Percentiles rank a stretch among this genome's conserved stretches.
Evolutionary conservation across 805 yeast genomes (phyloP).

Genomic region (Cyberlindnera amylophila): DNA sequence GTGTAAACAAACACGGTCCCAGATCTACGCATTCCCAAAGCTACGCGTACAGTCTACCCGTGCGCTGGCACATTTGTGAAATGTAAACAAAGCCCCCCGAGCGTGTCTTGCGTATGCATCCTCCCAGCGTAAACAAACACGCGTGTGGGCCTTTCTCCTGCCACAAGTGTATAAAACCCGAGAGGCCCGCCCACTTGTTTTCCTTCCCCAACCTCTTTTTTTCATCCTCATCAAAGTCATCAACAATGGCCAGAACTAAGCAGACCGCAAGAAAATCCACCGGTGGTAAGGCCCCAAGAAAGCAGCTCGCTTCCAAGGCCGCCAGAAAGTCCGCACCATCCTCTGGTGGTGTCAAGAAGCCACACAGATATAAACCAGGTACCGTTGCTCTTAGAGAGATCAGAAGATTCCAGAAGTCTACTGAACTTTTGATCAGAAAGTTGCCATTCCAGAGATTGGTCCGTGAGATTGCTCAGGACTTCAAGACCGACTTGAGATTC

Average conservation of each 20-base stretch:
- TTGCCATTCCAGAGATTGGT: slow-evolving; percentile 97
- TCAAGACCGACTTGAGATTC: slow-evolving; percentile 91
- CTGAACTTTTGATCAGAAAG: slow-evolving; percentile 92
- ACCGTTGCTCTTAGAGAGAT: slow-evolving; percentile 95
- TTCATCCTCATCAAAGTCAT: slow-evolving; percentile 13
- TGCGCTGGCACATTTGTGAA: too few relatives aligned
- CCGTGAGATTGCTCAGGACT: slow-evolving; percentile 92
- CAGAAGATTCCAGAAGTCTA: slow-evolving; percentile 95
- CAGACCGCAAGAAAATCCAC: slow-evolving; percentile 94
- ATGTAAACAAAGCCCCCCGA: too few relatives aligned
- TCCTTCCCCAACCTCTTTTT: neutral
- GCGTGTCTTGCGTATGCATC: too few relatives aligned
- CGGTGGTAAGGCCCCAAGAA: slow-evolving; percentile 96
- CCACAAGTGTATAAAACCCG: neutral
- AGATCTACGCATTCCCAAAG: neutral
- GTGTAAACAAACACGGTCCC: neutral
- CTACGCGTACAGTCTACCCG: too few relatives aligned
- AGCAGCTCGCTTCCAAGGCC: slow-evolving; percentile 87
- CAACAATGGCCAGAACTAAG: slow-evolving; percentile 83
- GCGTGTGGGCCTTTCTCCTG: neutral
- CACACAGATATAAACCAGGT: slow-evolving; percentile 97
- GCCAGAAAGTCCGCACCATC: slow-evolving; percentile 93
- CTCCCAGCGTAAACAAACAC: neutral
- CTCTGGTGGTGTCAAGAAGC: slow-evolving; percentile 90
- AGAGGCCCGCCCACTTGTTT: neutral